Conservation (phyloP, 176 grass and related monocot genomes). For the Hyparrhenia diplandra region DNA sequence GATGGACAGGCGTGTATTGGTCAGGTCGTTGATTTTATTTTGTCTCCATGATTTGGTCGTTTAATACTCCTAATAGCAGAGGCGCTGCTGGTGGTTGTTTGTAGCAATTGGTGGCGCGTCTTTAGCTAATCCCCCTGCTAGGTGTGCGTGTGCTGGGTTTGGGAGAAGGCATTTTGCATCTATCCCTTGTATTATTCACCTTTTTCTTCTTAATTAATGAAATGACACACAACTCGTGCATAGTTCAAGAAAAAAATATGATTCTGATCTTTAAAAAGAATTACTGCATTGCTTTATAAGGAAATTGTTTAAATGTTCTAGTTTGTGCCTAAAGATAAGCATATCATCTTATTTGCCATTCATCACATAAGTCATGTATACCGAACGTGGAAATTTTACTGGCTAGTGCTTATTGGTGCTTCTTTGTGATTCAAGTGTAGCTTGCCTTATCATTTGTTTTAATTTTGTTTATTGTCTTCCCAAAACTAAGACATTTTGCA, state of each 20-base stretch:
- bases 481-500: not conserved
- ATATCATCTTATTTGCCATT: not conserved
- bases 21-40: not conserved
- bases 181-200: not conserved
- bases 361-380: not conserved
- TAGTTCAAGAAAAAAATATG: not conserved
- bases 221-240: not conserved
- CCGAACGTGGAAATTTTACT: not conserved
- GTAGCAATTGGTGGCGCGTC: not conserved
- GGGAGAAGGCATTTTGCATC: not conserved
- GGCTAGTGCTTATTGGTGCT: not conserved
- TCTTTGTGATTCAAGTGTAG: conserved; percentile 8
- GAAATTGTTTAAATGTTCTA: not conserved
- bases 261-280: not conserved
- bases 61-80: not conserved
- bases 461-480: not conserved
- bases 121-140: not conserved
- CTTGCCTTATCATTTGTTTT: not conserved
- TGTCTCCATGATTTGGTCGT: not conserved
- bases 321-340: not conserved
- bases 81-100: not conserved
- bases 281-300: not conserved
- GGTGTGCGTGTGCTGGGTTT: not conserved
- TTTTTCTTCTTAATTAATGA: no score
- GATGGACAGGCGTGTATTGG: not conserved